Evolutionary conservation across 257 asterid species (phyloP), one percentile per base, ranked within the genome.

Genomic region (Solanum chiquidenum): DNA sequence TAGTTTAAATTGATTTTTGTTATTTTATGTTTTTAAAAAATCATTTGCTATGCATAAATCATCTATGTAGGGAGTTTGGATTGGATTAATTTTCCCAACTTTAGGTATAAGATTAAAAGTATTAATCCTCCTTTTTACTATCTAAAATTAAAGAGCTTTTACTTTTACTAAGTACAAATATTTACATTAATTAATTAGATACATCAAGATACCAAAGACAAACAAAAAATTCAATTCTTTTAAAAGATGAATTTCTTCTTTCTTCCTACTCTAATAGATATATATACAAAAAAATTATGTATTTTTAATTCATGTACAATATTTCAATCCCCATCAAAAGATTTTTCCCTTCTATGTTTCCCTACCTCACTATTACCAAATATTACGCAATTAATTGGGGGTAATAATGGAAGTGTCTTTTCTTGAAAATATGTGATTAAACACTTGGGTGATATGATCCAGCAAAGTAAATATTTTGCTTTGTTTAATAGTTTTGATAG

Each of bases 401-500:
- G 16, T 27, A 46, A 46, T 21, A 33, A 12, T 42, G 37, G 13
- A 76, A 12, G 62, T 77, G 14, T 77, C 25, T 25, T 76, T 76
- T 77, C 62, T 38, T 42, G 38, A 42, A 25, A 77, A 77, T 71
- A 33, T 80, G 20, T 68, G 16, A 25, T 60, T 49, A 40, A 75
- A 42, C 82, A 62, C 73, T 82, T 55, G 21, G 83, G 69, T 66
- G 62, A 85, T 84, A 80, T 55, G 62, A 71, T 86, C 83, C 68
- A 60, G 25, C 72, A 84, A 69, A 29, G 75, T 1, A n/a, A 86
- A 88, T 73, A 69, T 3, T 86, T 83, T 52, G 23, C 58, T 62
- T 86, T 87, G 86, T 90, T 71, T 71, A 25, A 66, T 75, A 79
- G 83, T 84, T 87, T 86, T 89, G 75, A 85, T 88, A 87, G 89